phyloP scores from a whole-genome alignment of 768 basidiomycete genomes.

The Panaeolus cyanescens region DNA sequence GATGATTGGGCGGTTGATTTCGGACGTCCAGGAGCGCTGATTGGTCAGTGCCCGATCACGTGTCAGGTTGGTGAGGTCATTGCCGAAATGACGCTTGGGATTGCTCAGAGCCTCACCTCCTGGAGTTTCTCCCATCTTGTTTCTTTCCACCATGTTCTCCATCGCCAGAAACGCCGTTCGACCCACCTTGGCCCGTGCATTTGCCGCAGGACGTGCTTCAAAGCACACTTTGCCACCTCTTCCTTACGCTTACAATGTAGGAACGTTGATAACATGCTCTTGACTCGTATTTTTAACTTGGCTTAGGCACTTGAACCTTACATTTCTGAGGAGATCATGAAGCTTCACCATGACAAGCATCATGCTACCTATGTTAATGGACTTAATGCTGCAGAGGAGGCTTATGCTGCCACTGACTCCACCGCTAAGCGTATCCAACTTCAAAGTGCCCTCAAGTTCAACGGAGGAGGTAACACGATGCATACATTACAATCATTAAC shows the following conservation, averaged over 20 bases:
- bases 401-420: slow-evolving; percentile 66
- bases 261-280: slow-evolving; percentile 8
- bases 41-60: not conserved
- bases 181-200: slow-evolving; percentile 46
- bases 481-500: not conserved
- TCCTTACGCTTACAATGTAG: slow-evolving; percentile 33
- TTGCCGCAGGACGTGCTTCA: slow-evolving; percentile 39
- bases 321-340: slow-evolving; percentile 93
- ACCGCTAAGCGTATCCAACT: slow-evolving; percentile 79
- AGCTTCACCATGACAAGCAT: slow-evolving; percentile 89
- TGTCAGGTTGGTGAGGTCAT: not conserved
- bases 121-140: not conserved
- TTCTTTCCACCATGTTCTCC: slow-evolving; percentile 45
- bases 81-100: not conserved
- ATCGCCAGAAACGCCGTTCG: slow-evolving; percentile 44
- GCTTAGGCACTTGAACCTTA: slow-evolving; percentile 85
- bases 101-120: not conserved
- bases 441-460: slow-evolving; percentile 94
- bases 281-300: not conserved
- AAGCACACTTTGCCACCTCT: slow-evolving; percentile 26
- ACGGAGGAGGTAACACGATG: slow-evolving; percentile 74
- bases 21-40: not conserved
- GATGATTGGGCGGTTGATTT: not conserved
- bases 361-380: slow-evolving; percentile 94
- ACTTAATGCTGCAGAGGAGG: slow-evolving; percentile 88